Evolutionary conservation across 371 early-diverging fungal genomes (phyloP), one percentile per base, ranked within the genome.

Genomic region (Rhizopus stolonifer): DNA sequence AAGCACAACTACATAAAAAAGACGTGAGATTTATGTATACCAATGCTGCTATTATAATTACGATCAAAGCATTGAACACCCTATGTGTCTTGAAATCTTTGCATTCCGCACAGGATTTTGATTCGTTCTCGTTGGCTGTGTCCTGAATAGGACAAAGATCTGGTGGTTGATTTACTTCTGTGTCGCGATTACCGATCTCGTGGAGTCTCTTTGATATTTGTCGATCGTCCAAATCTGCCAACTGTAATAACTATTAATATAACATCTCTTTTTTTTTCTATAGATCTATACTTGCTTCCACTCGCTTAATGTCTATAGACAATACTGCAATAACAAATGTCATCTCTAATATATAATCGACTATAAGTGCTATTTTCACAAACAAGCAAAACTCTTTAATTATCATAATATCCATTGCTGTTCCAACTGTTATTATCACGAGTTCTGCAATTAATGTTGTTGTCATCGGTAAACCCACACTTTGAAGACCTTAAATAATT

Each of bases 351-450:
- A 86, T 61, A 54, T 81, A 88, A 52, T 86, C 88, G 40, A 90
- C 83, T 6, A 87, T 69, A 18, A 90, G 61, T 22, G 86, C 79
- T 14, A 86, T 69, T 15, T 80, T 74, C 0, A 79, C 81, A 58
- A 90, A 87, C 8, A 84, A 63, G 36, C 88, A 88, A 56, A 88
- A 90, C 52, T 88, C 87, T 67, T 81, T 72, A 10, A 90, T 71
- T 0, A 85, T 74, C 15, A 72, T 75, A 34, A 80, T 64, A 26
- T 77, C 79, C 38, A 80, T 80, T 49, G 70, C 60, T 11, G 82
- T 77, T 3, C 84, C 85, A n/a, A 82, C 49, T 4, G 65, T 50
- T 9, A 87, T 55, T 11, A 86, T 55, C 9, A 72, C 56, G 18
- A 87, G 60, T 54, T 86, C 83, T 4, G 78, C 80, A 15, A 72